Evolutionary conservation across 1,284 basidiomycete species (phyloP), one percentile per base, ranked within the genome.

Genomic region (Pyrrhoderma lamaoense): DNA sequence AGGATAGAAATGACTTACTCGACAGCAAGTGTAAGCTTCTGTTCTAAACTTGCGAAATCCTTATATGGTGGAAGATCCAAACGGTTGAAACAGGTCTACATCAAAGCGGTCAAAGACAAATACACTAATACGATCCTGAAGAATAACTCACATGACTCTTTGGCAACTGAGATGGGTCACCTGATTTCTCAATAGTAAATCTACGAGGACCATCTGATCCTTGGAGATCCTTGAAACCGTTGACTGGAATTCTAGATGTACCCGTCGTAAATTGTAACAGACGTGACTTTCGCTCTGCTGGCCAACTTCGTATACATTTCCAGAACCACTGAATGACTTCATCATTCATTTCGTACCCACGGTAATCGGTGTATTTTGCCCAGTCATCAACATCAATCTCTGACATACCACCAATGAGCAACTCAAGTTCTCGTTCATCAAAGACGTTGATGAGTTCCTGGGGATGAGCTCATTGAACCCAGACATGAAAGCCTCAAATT

Each of bases 301-400:
- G 93, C 95, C 95, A 99, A 48, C 85, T 85, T 51, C 89, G 84
- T 53, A 99, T 90, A 62, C 92, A 94, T 72, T 98, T 88, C 96
- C 96, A 99, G 81, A 99, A 99, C 96, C 96, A 99, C 66, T 97
- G 92, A 58, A 99, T 92, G 55, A 99, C 95, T 66, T 94, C 87
- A 67, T 95, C 92, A 23, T 81, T 87, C 69, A 86, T 86, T 65
- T 87, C 85, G 63, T 89, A 89, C 8, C 82, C 85, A 57, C 85
- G 81, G 63, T 89, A 91, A 64, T 90, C 88, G 18, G 87, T 90
- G 67, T 86, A 89, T 65, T 89, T 89, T 57, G 80, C 84, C 87
- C 86, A 89, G 61, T 90, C 86, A 59, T 90, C 87, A 65, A 89
- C 87, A 65, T 99, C 95, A 58, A 99, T 97, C 70, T 99, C 95